Percentiles rank a stretch among this genome's conserved stretches.
phyloP scores from a whole-genome alignment of 192 early-diverging fungal genomes.

The Phlyctochytrium bullatum region DNA sequence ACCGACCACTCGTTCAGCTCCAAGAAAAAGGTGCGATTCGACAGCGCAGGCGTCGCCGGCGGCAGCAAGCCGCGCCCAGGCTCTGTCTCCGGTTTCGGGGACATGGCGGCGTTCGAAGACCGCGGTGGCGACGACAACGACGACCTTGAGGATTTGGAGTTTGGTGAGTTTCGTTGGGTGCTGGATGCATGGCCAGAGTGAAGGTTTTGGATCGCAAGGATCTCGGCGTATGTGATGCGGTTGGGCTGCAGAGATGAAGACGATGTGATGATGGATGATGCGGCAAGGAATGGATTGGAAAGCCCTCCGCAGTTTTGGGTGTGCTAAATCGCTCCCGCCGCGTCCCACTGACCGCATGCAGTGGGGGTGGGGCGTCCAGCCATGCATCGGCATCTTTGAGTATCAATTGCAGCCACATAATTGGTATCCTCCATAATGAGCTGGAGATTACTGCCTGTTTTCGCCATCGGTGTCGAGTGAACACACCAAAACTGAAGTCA shows the following conservation, averaged over 20 bases:
- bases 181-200: neutral
- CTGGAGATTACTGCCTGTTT: too few relatives aligned
- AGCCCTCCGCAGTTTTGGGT: too few relatives aligned
- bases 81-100: neutral
- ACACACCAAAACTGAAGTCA: neutral
- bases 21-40: conserved; percentile 33
- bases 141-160: conserved; percentile 14
- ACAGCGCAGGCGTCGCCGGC: conserved; percentile 16
- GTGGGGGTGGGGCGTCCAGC: too few relatives aligned
- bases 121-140: neutral
- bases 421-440: too few relatives aligned
- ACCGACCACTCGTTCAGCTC: neutral
- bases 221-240: neutral
- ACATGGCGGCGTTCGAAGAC: neutral
- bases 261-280: too few relatives aligned
- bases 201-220: neutral
- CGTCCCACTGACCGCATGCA: too few relatives aligned
- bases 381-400: too few relatives aligned
- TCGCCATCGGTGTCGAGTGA: too few relatives aligned
- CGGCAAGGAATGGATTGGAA: too few relatives aligned
- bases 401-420: too few relatives aligned
- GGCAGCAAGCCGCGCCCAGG: neutral
- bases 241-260: too few relatives aligned
- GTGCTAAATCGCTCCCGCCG: too few relatives aligned
- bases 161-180: conserved; percentile 8